Evolutionary conservation across 163 green algal species (phyloP), one percentile per base, ranked within the genome.

Genomic region (Scenedesmus sp.): DNA sequence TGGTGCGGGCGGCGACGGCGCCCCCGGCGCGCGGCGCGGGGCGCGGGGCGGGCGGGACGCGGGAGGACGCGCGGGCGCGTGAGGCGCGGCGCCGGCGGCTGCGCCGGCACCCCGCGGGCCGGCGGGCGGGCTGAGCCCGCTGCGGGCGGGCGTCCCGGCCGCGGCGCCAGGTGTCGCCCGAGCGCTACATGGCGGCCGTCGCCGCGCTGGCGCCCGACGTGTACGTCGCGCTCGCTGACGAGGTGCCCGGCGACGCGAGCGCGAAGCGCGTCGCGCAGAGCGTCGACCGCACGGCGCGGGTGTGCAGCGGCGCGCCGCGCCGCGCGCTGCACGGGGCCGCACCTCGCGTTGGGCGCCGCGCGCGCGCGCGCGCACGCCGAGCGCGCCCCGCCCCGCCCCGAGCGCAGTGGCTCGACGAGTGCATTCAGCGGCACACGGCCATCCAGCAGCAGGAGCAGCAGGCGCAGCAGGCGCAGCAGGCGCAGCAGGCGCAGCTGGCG

Each of bases 141-240:
- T 57, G 48, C 48, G 15, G 34, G 9, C 33, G 34, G 31, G 36
- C 0, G 33, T 56, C n/a, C n/a, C n/a, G n/a, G n/a, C n/a, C n/a
- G n/a, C n/a, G n/a, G n/a, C n/a, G n/a, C 4, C 75, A 91, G 84
- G 83, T 94, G 2, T 83, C 70, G 2, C 84, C 87, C 0, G 83
- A 82, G 22, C 62, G 77, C 3, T 95, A 93, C 81, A 87, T 95
- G 84, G 70, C 75, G 20, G 75, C 63, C 0, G 70, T 89, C 29
- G 77, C 62, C 18, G 86, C 84, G 13, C 53, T 95, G 63, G 47
- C 80, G 31, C 89, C 91, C 2, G 89, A 96, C 57, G 9, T 91
- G 48, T 89, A 81, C 72, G 82, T 92, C 13, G 75, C 85, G 0
- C 72, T 96, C 34, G 84, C 72, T n/a, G 89, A 95, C 54, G 91